A percentile compares a stretch with the other conserved stretches of the same genome.
Evolutionary conservation across 2,329 filamentous ascomycete genomes (phyloP).

Genomic region (Pestalotiopsis sp.): DNA sequence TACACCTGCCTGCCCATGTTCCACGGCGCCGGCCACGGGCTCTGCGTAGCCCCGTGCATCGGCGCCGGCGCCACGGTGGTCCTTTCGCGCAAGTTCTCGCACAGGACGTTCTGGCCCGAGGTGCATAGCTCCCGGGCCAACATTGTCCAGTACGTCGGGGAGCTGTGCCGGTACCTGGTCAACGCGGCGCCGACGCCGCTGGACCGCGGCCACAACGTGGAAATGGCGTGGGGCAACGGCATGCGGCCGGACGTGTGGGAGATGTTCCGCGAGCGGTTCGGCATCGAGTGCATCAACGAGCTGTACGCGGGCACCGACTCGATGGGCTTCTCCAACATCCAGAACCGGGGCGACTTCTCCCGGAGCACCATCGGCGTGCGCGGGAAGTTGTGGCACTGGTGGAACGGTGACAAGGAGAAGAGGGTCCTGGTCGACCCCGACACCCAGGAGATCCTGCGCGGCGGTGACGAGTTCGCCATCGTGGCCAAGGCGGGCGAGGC

Average conservation of each 20-base stretch:
- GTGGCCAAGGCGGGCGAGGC: conserved; percentile 61
- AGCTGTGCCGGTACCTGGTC: conserved; percentile 74
- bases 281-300: conserved; percentile 64
- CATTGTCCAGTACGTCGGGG: conserved; percentile 76
- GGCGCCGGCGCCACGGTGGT: conserved; percentile 53
- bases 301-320: conserved; percentile 81
- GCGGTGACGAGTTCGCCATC: conserved; percentile 68
- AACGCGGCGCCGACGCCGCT: conserved; percentile 63
- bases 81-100: conserved; percentile 69
- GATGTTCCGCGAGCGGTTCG: conserved; percentile 64
- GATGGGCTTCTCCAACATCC: conserved; percentile 60
- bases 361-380: conserved; percentile 69
- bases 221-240: conserved; percentile 66
- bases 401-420: conserved; percentile 57
- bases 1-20: conserved; percentile 78
- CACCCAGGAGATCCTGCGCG: conserved; percentile 66
- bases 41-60: conserved; percentile 54
- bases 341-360: conserved; percentile 62
- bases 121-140: conserved; percentile 68
- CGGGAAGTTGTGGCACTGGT: conserved; percentile 59
- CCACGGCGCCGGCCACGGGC: conserved; percentile 71
- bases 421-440: conserved; percentile 72
- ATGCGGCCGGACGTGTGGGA: conserved; percentile 70
- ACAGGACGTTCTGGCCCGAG: conserved; percentile 71
- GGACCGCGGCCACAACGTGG: conserved; percentile 60